Percentiles rank a stretch among this genome's conserved stretches.
Conservation (phyloP, 148 eudicot species). For the Diospyros kaki region DNA sequence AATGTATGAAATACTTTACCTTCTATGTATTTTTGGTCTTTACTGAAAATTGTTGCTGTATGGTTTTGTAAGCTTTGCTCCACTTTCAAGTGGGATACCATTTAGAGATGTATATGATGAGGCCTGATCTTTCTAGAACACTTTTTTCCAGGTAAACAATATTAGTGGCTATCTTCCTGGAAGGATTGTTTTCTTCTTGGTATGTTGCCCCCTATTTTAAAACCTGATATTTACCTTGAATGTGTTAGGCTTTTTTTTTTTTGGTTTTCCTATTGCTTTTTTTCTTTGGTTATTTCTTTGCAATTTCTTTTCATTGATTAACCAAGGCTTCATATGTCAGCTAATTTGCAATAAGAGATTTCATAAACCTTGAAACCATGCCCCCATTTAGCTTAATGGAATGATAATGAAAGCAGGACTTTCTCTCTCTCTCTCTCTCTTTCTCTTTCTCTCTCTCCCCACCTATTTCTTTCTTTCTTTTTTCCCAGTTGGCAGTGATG, state of each 20-base stretch:
- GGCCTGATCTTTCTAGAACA: neutral
- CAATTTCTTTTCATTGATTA: neutral
- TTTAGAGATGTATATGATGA: neutral
- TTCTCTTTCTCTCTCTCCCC: no score
- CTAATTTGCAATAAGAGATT: neutral
- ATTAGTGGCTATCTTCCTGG: slow-evolving; percentile 99
- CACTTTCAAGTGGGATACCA: neutral
- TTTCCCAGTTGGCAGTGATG: no score
- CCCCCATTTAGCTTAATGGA: neutral
- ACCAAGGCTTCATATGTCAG: neutral
- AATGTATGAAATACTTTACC: neutral
- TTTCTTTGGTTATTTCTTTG: neutral
- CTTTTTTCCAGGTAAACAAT: slow-evolving; percentile 73
- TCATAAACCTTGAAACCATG: neutral
- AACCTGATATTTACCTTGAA: neutral
- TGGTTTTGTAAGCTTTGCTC: neutral
- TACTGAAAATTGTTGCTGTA: neutral
- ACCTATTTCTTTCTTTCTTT: no score
- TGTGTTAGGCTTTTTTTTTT: neutral
- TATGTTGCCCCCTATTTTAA: slow-evolving; percentile 28
- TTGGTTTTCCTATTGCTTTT: neutral
- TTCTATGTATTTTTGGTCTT: neutral
- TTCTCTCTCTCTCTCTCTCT: neutral
- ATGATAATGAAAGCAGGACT: neutral
- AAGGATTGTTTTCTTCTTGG: slow-evolving; percentile 96